Conservation (phyloP, 2,329 filamentous ascomycete genomes). For the Ascochyta lentis region DNA sequence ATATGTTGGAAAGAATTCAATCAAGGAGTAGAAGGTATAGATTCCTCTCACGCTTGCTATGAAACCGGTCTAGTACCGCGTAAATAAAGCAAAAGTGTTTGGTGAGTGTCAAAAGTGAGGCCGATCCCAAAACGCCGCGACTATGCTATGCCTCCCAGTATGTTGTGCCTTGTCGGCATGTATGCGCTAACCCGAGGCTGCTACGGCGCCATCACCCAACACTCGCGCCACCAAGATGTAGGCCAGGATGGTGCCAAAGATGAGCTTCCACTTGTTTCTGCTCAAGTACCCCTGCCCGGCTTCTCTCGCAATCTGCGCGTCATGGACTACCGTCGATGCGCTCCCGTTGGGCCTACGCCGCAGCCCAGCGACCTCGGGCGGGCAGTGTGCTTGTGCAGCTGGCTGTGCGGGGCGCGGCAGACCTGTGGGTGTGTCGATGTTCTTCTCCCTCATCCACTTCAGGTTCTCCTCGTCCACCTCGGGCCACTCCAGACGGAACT, state of each 20-base stretch:
- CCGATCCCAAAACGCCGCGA: constrained; percentile 6
- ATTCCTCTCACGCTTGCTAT: background rate
- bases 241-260: constrained; percentile 73
- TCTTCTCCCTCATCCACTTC: constrained; percentile 86
- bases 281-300: constrained; percentile 83
- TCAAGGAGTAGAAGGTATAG: no score
- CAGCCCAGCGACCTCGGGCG: constrained; percentile 67
- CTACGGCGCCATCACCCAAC: constrained; percentile 60
- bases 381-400: constrained; percentile 60
- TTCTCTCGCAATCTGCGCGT: constrained; percentile 74
- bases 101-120: background rate
- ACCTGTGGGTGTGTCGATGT: constrained; percentile 80
- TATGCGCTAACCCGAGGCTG: background rate
- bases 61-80: background rate
- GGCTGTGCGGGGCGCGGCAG: constrained; percentile 62
- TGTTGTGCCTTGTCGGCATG: background rate
- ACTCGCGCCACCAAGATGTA: constrained; percentile 85
- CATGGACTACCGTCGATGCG: constrained; percentile 72
- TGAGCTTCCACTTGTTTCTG: constrained; percentile 78
- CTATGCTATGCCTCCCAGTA: constrained; percentile 8
- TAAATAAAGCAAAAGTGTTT: background rate
- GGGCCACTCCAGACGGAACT: constrained; percentile 89
- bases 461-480: constrained; percentile 89
- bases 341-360: constrained; percentile 68
- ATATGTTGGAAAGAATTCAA: no score